phyloP scores from a whole-genome alignment of 1,284 basidiomycete genomes.

The Stygiomarasmius scandens region DNA sequence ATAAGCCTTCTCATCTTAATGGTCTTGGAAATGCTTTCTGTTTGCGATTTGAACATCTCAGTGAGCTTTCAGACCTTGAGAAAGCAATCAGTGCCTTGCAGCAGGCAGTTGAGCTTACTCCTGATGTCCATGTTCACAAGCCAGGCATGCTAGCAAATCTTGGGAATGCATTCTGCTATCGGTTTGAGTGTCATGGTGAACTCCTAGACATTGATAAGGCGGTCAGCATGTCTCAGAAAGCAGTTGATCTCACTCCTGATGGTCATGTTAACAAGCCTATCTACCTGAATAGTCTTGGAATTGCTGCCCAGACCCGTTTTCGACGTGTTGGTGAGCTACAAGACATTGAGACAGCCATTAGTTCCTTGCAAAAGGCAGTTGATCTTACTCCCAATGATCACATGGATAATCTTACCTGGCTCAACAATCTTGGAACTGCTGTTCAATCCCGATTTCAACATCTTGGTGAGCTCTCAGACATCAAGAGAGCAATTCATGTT shows the following conservation, averaged over 20 bases:
- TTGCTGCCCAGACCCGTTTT: too few species aligned
- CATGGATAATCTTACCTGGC: neutral
- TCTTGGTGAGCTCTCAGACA: slow-evolving; percentile 11
- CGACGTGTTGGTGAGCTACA: neutral
- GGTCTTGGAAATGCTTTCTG: neutral
- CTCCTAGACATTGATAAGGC: too few species aligned
- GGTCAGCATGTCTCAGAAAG: too few species aligned
- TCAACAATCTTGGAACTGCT: slow-evolving; percentile 11
- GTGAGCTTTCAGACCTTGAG: neutral
- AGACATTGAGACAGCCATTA: slow-evolving; percentile 5
- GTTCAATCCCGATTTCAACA: slow-evolving; percentile 9
- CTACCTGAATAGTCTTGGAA: too few species aligned
- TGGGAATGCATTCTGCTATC: neutral
- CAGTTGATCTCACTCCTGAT: too few species aligned
- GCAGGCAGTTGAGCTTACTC: slow-evolving; percentile 4
- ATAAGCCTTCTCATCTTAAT: neutral
- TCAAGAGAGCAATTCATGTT: slow-evolving; percentile 12
- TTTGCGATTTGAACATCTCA: neutral
- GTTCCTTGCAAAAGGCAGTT: too few species aligned
- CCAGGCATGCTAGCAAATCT: neutral
- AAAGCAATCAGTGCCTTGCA: neutral
- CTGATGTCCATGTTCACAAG: slow-evolving; percentile 1
- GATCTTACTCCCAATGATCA: slow-evolving; percentile 13
- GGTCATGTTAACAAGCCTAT: too few species aligned
- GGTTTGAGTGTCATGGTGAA: neutral